Conservation (phyloP, 2,329 filamentous ascomycete genomes). For the Epichloe typhina region DNA sequence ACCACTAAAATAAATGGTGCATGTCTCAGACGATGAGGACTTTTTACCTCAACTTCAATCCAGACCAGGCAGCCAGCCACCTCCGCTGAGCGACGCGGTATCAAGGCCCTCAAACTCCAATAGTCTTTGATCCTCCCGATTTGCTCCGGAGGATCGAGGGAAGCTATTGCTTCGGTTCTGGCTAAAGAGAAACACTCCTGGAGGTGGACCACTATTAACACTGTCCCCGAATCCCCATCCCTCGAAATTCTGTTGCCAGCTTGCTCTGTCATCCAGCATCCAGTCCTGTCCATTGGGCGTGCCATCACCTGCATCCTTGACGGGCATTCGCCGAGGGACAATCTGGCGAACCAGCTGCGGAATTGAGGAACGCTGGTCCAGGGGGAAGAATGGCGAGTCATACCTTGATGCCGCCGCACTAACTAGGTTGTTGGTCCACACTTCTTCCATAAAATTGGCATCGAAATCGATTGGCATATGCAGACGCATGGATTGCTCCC, state of each 20-base stretch:
- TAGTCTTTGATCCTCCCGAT: slow-evolving; percentile 10
- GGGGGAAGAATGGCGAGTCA: slow-evolving; percentile 2
- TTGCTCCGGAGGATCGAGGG: slow-evolving; percentile 2
- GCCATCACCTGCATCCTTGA: slow-evolving; percentile 8
- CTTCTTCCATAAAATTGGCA: slow-evolving; percentile 11
- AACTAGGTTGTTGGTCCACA: slow-evolving; percentile 10
- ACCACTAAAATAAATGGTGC: no score
- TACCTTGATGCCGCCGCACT: background rate
- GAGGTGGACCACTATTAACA: slow-evolving; percentile 10
- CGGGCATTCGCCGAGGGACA: background rate
- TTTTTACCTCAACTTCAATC: slow-evolving; percentile 16
- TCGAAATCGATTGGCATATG: slow-evolving; percentile 11
- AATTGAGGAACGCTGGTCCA: background rate
- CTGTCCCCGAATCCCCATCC: slow-evolving; percentile 30
- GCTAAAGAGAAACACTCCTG: slow-evolving; percentile 18
- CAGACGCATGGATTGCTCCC: background rate
- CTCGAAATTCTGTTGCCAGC: slow-evolving; percentile 45
- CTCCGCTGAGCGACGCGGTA: slow-evolving; percentile 16
- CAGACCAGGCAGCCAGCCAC: slow-evolving; percentile 23
- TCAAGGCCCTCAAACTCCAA: slow-evolving; percentile 19
- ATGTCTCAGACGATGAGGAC: no score
- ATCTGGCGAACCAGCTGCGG: slow-evolving; percentile 12
- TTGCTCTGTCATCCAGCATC: slow-evolving; percentile 43
- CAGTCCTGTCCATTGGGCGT: slow-evolving; percentile 38
- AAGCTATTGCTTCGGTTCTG: slow-evolving; percentile 9